Evolutionary conservation across 805 yeast genomes (phyloP).

Genomic region (Candida manassasensis): DNA sequence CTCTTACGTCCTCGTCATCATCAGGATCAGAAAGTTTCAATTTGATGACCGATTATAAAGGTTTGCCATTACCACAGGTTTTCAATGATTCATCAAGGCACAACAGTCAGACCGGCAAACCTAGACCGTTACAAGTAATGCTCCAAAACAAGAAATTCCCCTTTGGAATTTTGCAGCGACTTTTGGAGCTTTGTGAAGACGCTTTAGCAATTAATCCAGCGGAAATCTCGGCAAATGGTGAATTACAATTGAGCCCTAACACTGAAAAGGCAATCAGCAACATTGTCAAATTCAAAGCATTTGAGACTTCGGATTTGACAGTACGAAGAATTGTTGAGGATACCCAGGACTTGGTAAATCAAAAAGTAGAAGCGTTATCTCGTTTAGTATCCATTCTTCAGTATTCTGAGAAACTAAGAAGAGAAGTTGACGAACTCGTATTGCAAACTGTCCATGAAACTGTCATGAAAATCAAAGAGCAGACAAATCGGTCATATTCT

Average conservation of each 20-base stretch:
- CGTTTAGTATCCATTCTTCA: slow-evolving; percentile 71
- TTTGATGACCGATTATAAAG: slow-evolving; percentile 50
- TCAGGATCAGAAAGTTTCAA: slow-evolving; percentile 11
- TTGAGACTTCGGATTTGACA: slow-evolving; percentile 61
- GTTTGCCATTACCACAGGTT: slow-evolving; percentile 42
- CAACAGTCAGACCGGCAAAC: slow-evolving; percentile 14
- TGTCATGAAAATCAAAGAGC: slow-evolving; percentile 47
- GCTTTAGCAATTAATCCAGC: slow-evolving; percentile 67
- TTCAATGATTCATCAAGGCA: slow-evolving; percentile 13
- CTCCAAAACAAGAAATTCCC: slow-evolving; percentile 51
- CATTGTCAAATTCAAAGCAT: slow-evolving; percentile 40
- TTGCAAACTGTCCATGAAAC: slow-evolving; percentile 60
- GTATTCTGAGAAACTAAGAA: slow-evolving; percentile 70
- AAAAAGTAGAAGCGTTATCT: slow-evolving; percentile 64
- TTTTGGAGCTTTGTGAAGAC: slow-evolving; percentile 66
- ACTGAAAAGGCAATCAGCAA: slow-evolving; percentile 52
- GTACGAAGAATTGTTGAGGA: slow-evolving; percentile 60
- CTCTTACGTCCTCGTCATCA: slow-evolving; percentile 15
- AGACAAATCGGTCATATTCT: slow-evolving; percentile 13
- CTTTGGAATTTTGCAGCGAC: slow-evolving; percentile 51
- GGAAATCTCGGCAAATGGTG: slow-evolving; percentile 25
- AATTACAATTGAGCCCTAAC: slow-evolving; percentile 49
- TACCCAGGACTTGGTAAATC: slow-evolving; percentile 54
- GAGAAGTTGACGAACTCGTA: slow-evolving; percentile 71
- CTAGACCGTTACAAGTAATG: slow-evolving; percentile 26